Evolutionary conservation across 495 filamentous ascomycete genomes (phyloP).

Genomic region (Penicillium alfredii): DNA sequence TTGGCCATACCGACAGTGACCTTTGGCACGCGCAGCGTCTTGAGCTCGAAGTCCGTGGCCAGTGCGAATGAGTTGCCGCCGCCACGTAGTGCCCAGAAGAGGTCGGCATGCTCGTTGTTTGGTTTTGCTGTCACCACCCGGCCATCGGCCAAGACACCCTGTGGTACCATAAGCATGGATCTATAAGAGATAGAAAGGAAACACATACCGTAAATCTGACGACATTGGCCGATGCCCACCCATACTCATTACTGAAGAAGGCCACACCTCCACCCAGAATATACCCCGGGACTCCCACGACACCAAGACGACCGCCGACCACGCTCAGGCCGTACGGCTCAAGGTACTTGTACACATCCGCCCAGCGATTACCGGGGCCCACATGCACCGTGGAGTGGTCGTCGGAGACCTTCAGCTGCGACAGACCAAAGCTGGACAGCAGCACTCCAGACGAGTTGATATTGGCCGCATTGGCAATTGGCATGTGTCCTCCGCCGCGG

Average conservation of each 20-base stretch:
- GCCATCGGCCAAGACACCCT: constrained; percentile 42
- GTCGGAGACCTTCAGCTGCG: no score
- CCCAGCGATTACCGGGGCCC: constrained; percentile 26
- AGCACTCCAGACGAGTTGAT: no score
- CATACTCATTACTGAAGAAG: constrained; percentile 39
- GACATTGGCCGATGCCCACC: constrained; percentile 48
- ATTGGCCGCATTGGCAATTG: no score
- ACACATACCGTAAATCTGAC: constrained; percentile 33
- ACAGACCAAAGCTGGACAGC: no score
- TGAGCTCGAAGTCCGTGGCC: constrained; percentile 41
- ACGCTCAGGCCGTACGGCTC: constrained; percentile 41
- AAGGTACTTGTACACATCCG: constrained; percentile 46
- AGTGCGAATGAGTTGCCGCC: constrained; percentile 47
- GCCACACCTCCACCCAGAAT: constrained; percentile 31
- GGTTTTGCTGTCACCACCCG: constrained; percentile 35
- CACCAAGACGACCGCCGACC: constrained; percentile 49
- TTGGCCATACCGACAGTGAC: no score
- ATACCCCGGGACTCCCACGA: constrained; percentile 56
- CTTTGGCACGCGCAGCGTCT: no score
- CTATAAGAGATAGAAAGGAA: no score
- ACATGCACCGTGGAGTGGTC: no score
- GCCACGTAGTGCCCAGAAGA: constrained; percentile 50
- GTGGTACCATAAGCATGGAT: no score
- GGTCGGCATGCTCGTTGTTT: constrained; percentile 33
- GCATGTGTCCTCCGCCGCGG: no score